Evolutionary conservation across 208 protist species (phyloP).

Genomic region (Tritrichomonas foetus): DNA sequence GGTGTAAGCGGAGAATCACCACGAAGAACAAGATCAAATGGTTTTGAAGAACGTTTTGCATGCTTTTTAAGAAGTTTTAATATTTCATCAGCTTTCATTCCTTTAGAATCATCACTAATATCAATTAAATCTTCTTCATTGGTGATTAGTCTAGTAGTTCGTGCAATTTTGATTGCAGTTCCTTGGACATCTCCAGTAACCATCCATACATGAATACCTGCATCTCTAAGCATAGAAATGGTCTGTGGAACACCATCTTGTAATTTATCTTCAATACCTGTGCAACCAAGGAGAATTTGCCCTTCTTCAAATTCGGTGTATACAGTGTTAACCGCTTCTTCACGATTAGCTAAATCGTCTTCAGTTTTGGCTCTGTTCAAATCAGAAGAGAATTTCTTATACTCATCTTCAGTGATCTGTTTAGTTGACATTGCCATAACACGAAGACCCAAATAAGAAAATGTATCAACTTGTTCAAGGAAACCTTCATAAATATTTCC

Average conservation of each 20-base stretch:
- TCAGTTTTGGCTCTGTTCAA: not conserved
- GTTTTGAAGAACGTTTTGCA: not conserved
- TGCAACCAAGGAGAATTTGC: constrained; percentile 56
- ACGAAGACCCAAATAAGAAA: constrained; percentile 36
- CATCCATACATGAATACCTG: constrained; percentile 67
- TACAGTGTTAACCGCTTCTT: not conserved
- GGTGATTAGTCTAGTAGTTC: not conserved
- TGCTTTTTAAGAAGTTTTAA: constrained; percentile 6
- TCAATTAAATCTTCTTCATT: not conserved
- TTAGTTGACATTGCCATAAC: not conserved
- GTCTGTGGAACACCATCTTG: constrained; percentile 66
- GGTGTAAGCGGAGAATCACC: not conserved
- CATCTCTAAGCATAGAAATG: constrained; percentile 55
- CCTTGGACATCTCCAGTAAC: constrained; percentile 70
- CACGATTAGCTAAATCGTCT: not conserved
- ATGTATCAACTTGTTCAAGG: constrained; percentile 21
- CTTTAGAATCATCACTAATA: not conserved
- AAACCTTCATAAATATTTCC: constrained; percentile 13
- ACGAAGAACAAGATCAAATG: not conserved
- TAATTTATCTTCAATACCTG: constrained; percentile 67
- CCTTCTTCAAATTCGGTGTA: constrained; percentile 53
- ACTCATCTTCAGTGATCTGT: not conserved
- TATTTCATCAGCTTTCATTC: not conserved
- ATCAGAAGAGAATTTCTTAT: not conserved
- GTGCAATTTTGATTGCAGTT: constrained; percentile 68